Base-by-base conservation (phyloP, 768 basidiomycete species). In the Boletales sp. region DNA sequence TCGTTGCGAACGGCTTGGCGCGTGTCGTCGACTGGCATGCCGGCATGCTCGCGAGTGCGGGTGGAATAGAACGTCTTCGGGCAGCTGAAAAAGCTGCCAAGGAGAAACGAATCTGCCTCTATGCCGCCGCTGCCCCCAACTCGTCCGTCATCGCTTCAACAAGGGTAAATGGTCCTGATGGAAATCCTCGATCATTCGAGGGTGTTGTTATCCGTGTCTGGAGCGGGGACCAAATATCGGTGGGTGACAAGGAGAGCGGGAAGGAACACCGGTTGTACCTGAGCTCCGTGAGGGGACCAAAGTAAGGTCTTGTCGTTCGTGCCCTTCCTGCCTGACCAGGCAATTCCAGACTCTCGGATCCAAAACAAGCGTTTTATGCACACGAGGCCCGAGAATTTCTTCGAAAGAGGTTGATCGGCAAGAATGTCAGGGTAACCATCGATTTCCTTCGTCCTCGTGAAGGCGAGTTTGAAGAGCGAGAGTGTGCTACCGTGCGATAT, bases 11-110 rank as follows among this genome's bases (percentile, higher is more conserved):
- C 40, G 94, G 95, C 27, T 75, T 97, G 2, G 95, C 94, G 15
- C 86, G 91, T 50, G 79, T 97, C 43, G 86, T 98, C 51, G 94
- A 95, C 64, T 97, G 94, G 94, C 95, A 99, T 66, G 94, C 95
- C 14, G 94, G 94, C 18, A 87, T 98, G 80, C 81, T 99, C 18
- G 83, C 91, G 1, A 80, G 76, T 46, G 74, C 78, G 45, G 93
- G 93, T 36, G 88, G 83, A 5, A 90, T 97, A 82, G 92, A 94
- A 60, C 84, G 83, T 37, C 78, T 97, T 27, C 84, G 94, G 45
- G 80, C 82, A 1, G 91, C 90, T 0, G 94, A 97, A 70, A 86
- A 79, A 65, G 63, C 58, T 42, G 92, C 90, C 18, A 91, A 90
- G 66, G 85, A 90, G 63, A 86, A 81, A 60, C 81, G 83, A 29